Base-by-base conservation (phyloP, 768 basidiomycete genomes). In the Phaffia australis region DNA sequence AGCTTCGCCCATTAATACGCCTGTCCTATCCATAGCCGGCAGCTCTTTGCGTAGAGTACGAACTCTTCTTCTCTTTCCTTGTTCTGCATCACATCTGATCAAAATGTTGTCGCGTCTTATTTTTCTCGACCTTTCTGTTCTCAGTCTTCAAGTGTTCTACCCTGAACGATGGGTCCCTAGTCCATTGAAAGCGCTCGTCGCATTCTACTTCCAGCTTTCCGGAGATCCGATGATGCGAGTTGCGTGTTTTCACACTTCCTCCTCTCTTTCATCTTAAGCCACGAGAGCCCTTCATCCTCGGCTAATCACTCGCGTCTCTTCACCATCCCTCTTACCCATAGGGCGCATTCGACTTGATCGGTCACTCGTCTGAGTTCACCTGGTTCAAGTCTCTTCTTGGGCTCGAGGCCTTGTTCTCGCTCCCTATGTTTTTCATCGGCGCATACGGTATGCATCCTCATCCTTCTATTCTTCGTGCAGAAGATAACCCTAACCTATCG, bases 401-500 rank as follows among this genome's bases (percentile, higher is more conserved):
- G 30, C 70, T 77, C 51, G 77, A 78, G 68, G 72, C 71, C 0
- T n/a, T 73, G 47, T 74, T 77, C 49, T 89, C 90, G 73, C 76
- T 89, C 0, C 90, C 90, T 0, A 81, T 85, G 0, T 90, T 90
- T 73, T 71, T 89, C 54, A 66, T 90, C n/a, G 87, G 86, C 16
- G 79, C 75, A 21, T 67, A 66, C 25, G 72, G 74, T 7, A 56
- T 76, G 47, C 75, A 73, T 69, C 65, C 63, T 23, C 72, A 74
- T 30, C 5, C 9, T 23, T 23, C 52, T 23, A 15, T 54, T 54
- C 23, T 54, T 54, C 52, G 5, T 54, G 15, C 16, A 15, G n/a
- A 54, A 29, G 52, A 23, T 54, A 29, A 54, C n/a, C 52, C 52
- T 54, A 9, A 54, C n/a, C 29, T 9, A 54, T 54, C 29, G 23